phyloP scores from a whole-genome alignment of 805 yeast species.

The Wickerhamiella occidentalis region DNA sequence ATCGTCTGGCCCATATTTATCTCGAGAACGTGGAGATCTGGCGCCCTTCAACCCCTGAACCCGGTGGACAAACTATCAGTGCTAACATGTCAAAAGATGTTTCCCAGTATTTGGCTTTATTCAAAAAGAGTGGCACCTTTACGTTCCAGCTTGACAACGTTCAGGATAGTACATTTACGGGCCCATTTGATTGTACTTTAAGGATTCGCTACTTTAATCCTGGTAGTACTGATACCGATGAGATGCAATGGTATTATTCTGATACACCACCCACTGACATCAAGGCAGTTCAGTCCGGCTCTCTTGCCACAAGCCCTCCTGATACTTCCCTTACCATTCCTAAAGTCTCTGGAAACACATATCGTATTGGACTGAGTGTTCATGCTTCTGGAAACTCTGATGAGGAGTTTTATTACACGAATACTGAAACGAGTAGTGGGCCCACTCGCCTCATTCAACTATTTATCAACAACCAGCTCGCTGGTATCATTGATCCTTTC shows the following conservation, averaged over 20 bases:
- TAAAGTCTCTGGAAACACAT: conserved; percentile 40
- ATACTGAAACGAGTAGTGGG: conserved; percentile 13
- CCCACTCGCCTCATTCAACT: conserved; percentile 46
- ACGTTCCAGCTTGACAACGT: conserved; percentile 55
- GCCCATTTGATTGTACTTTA: conserved; percentile 45
- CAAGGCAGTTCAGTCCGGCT: conserved; percentile 9
- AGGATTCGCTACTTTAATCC: conserved; percentile 39
- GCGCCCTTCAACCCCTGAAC: conserved; percentile 71
- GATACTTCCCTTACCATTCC: conserved; percentile 15
- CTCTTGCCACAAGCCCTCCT: conserved; percentile 8
- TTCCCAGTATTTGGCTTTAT: conserved; percentile 41
- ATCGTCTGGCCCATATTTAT: conserved; percentile 33
- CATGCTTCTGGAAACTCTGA: conserved; percentile 63
- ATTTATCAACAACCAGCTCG: conserved; percentile 44
- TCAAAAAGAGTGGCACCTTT: conserved; percentile 31
- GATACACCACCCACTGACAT: conserved; percentile 13
- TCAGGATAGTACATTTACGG: conserved; percentile 41
- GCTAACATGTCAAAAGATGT: conserved; percentile 55
- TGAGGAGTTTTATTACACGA: conserved; percentile 74
- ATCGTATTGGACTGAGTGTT: conserved; percentile 44
- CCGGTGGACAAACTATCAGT: conserved; percentile 38
- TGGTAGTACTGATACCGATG: conserved; percentile 3
- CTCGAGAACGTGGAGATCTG: conserved; percentile 51
- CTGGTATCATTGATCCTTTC: conserved; percentile 53
- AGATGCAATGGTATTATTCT: conserved; percentile 14